Evolutionary conservation across 164 flowering plant species (phyloP).

Genomic region (Annona cherimola): DNA sequence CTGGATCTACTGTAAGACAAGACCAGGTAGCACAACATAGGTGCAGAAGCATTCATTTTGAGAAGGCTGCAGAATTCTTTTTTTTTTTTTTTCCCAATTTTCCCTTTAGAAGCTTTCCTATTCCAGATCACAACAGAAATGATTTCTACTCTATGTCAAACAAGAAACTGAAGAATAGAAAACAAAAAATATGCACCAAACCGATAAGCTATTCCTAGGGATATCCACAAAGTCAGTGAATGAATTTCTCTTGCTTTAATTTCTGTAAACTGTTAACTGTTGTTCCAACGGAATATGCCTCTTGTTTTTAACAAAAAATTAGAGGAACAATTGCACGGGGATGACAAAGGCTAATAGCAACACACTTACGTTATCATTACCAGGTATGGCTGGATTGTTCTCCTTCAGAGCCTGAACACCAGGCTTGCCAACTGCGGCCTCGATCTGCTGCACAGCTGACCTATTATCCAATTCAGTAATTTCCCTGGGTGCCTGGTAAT

Average conservation of each 20-base stretch:
- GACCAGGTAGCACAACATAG: background rate
- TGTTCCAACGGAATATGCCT: no score
- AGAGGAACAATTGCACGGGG: background rate
- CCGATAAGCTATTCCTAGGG: no score
- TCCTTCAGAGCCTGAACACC: slow-evolving; percentile 28
- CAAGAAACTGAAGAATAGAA: background rate
- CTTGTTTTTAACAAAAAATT: no score
- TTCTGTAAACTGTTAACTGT: no score
- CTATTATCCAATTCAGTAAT: slow-evolving; percentile 24
- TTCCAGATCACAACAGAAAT: no score
- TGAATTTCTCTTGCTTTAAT: no score
- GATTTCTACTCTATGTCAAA: no score
- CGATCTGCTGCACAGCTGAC: slow-evolving; percentile 29
- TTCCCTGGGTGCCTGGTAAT: slow-evolving; percentile 39
- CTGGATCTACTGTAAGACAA: background rate
- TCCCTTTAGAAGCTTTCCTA: no score
- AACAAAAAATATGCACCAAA: no score
- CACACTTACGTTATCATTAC: slow-evolving; percentile 59
- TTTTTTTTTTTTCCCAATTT: no score
- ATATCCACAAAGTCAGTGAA: no score
- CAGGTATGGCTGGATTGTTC: slow-evolving; percentile 23
- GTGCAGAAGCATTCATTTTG: background rate
- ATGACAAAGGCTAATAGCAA: background rate
- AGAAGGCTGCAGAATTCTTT: background rate
- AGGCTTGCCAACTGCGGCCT: slow-evolving; percentile 23